Percentiles rank a stretch among this genome's conserved stretches.
These are phyloP conservation scores for Candida multigemmis DNA, from an alignment of 805 yeast genomes.

Conservation along the genomic window DNA sequence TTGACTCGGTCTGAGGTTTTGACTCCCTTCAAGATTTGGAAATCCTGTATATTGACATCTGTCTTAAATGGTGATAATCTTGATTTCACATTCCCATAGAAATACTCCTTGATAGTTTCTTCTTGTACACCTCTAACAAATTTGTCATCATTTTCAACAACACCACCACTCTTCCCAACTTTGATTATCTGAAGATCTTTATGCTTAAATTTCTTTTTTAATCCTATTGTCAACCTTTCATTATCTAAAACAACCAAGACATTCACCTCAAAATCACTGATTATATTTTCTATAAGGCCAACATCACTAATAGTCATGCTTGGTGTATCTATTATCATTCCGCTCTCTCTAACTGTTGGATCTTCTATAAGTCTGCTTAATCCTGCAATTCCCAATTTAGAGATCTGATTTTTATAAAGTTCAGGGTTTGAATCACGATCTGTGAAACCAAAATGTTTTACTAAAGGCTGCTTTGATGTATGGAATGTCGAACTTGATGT, in stretches of 20 bases:
- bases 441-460: constrained; percentile 70
- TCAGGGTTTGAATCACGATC: constrained; percentile 46
- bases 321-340: constrained; percentile 71
- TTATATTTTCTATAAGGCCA: constrained; percentile 44
- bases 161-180: constrained; percentile 67
- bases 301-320: constrained; percentile 43
- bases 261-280: constrained; percentile 52
- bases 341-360: constrained; percentile 33
- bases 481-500: constrained; percentile 61
- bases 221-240: constrained; percentile 58
- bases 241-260: constrained; percentile 65
- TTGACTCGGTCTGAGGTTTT: constrained; percentile 27
- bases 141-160: constrained; percentile 63
- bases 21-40: constrained; percentile 56
- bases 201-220: constrained; percentile 41
- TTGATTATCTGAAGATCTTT: constrained; percentile 43
- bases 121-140: constrained; percentile 68
- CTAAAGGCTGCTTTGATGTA: constrained; percentile 87
- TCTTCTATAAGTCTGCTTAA: constrained; percentile 45
- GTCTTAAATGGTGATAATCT: constrained; percentile 81
- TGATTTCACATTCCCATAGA: constrained; percentile 65
- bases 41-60: constrained; percentile 55
- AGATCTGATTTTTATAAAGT: constrained; percentile 40
- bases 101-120: constrained; percentile 73
- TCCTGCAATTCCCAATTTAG: constrained; percentile 42